Base-by-base conservation (phyloP, 805 yeast species). In the Candida arabinofermentans region DNA sequence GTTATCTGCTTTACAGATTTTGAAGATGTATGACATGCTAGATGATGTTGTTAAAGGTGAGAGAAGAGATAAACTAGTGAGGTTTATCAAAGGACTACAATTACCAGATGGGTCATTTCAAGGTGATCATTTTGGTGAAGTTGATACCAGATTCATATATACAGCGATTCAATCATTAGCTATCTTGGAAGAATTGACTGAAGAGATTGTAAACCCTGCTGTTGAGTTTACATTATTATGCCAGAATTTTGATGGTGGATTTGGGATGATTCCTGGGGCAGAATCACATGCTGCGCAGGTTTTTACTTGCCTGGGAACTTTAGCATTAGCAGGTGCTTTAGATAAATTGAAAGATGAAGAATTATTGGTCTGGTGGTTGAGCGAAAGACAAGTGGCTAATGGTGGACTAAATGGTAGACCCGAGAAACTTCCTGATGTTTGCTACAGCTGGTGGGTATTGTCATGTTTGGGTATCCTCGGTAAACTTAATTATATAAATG, bases 321-420 rank as follows among this genome's bases (percentile, higher is more conserved):
- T 93, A 36, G 85, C 89, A 2, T 82, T 93, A 9, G 71, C 79
- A 12, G 74, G 74, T 35, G 65, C 71, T 14, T 59, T 91, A 19
- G 79, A 84, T 50, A 47, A 57, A 3, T 55, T 78, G 21, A 49
- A 43, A 17, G 64, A 72, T 39, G 64, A 55, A 19, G 76, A 76
- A 22, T 61, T 74, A 36, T 68, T 86, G 10, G 80, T 82, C 3
- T 79, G 85, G 77, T 93, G 99, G 98, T 69, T 93, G 16, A 75
- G 91, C 54, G 98, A 93, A 58, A 69, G 99, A 44, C 99, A 93
- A 62, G 75, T 87, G 8, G 72, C 76, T 5, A 74, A 74, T 23
- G 99, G 99, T 5, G 99, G 99, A 0, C 70, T 93, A 41, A 93
- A 93, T 58, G 99, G 99, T 1, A 74, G 99, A 38, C 96, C 98